These are phyloP conservation scores for Echinochloa phyllopogon DNA, from an alignment of 176 grass and related monocot species.

Conservation along the genomic window DNA sequence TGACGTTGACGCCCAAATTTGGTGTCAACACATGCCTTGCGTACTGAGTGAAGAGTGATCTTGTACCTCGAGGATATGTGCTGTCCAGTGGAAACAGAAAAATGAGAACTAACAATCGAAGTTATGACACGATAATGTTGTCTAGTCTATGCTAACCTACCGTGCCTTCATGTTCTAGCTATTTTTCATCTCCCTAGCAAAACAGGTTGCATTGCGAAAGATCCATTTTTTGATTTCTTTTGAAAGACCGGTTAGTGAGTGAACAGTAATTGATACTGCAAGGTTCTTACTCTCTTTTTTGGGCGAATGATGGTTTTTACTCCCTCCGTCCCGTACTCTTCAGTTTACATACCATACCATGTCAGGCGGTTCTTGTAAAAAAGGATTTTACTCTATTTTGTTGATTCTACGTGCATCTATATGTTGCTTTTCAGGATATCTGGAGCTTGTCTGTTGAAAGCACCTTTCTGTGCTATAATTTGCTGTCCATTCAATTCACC, in stretches of 20 bases:
- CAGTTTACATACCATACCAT: not conserved
- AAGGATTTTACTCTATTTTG: not conserved
- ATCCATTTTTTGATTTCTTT: not conserved
- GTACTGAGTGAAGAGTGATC: not conserved
- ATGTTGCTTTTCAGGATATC: slow-evolving; percentile 78
- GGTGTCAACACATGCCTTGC: too few relatives aligned
- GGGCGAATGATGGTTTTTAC: too few relatives aligned
- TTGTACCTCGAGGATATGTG: too few relatives aligned
- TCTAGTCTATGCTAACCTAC: too few relatives aligned
- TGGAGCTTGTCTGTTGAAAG: slow-evolving; percentile 74
- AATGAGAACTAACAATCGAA: not conserved
- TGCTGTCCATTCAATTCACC: slow-evolving; percentile 61
- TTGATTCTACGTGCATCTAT: slow-evolving; percentile 35
- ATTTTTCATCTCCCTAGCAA: not conserved
- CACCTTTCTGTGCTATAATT: slow-evolving; percentile 62
- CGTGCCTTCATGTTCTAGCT: not conserved
- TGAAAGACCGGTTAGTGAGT: not conserved
- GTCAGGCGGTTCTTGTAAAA: not conserved
- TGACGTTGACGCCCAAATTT: too few relatives aligned
- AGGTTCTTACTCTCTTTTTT: not conserved
- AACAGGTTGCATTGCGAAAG: not conserved
- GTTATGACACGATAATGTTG: not conserved
- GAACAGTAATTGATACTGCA: not conserved
- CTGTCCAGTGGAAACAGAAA: not conserved
- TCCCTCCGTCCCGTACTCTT: too few relatives aligned